Conservation (phyloP, 495 filamentous ascomycete genomes). For the Aspergillus leporis region DNA sequence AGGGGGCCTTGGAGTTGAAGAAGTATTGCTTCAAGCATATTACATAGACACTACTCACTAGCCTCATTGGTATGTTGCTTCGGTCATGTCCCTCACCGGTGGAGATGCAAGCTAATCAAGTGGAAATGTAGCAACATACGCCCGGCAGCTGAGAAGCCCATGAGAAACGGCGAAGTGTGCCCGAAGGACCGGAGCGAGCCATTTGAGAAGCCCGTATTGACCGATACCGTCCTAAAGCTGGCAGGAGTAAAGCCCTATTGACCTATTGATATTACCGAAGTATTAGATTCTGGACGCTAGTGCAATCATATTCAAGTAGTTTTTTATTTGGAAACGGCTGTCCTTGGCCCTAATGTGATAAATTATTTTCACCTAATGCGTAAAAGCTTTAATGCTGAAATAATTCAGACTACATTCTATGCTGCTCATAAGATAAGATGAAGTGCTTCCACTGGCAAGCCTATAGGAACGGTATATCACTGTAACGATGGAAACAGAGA, state of each 20-base stretch:
- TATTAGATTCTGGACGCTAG: background rate
- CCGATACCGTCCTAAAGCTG: slow-evolving; percentile 24
- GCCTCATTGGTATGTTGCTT: slow-evolving; percentile 31
- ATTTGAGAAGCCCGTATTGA: slow-evolving; percentile 31
- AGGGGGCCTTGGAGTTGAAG: slow-evolving; percentile 26
- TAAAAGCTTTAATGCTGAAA: too few relatives aligned
- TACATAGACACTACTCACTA: slow-evolving; percentile 34
- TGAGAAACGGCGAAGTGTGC: slow-evolving; percentile 32
- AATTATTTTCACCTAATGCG: too few relatives aligned
- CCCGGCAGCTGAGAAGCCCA: slow-evolving; percentile 33
- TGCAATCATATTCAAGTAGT: background rate
- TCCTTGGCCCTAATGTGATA: too few relatives aligned
- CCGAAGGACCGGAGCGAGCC: slow-evolving; percentile 28
- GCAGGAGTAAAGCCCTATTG: slow-evolving; percentile 32
- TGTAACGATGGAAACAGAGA: too few relatives aligned
- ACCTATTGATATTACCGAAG: background rate
- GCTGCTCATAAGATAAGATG: too few relatives aligned
- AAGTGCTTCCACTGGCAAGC: too few relatives aligned
- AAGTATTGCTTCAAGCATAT: slow-evolving; percentile 29
- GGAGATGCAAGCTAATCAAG: background rate
- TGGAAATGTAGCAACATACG: slow-evolving; percentile 27
- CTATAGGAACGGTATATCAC: too few relatives aligned
- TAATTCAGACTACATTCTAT: too few relatives aligned
- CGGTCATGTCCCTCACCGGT: background rate
- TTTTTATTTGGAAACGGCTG: too few relatives aligned